Evolutionary conservation across 2,329 filamentous ascomycete genomes (phyloP).

Genomic region (Sordariomycetes sp.): DNA sequence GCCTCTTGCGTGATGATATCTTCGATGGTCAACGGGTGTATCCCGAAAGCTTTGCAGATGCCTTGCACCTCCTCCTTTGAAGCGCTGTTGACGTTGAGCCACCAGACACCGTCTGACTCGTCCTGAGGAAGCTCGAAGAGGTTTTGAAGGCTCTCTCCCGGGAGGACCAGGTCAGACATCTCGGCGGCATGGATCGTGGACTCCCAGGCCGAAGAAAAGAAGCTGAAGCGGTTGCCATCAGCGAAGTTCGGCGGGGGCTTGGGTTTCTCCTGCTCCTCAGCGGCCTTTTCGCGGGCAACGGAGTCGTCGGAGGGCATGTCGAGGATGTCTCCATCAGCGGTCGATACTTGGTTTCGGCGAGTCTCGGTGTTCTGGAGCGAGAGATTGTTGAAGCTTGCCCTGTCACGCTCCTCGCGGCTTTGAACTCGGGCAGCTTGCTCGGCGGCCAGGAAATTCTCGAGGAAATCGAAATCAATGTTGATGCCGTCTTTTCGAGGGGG

Average conservation of each 20-base stretch:
- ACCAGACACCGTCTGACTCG: slow-evolving; percentile 81
- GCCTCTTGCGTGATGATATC: slow-evolving; percentile 94
- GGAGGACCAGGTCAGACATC: slow-evolving; percentile 78
- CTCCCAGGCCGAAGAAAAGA: slow-evolving; percentile 93
- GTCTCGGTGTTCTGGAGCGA: slow-evolving; percentile 15
- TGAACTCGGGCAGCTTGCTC: slow-evolving; percentile 40
- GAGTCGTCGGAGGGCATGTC: slow-evolving; percentile 40
- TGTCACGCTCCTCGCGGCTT: slow-evolving; percentile 37
- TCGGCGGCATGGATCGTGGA: slow-evolving; percentile 88
- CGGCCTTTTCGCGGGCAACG: slow-evolving; percentile 35
- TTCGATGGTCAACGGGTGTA: slow-evolving; percentile 91
- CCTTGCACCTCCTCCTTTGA: slow-evolving; percentile 80
- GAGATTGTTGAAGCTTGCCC: slow-evolving; percentile 21
- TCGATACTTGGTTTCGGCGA: slow-evolving; percentile 29
- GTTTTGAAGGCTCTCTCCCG: slow-evolving; percentile 81
- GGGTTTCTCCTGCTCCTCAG: slow-evolving; percentile 21
- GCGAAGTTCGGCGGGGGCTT: slow-evolving; percentile 28
- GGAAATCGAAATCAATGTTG: slow-evolving; percentile 83
- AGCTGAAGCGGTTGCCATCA: slow-evolving; percentile 79
- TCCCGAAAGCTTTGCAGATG: slow-evolving; percentile 88
- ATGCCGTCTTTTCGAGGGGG: slow-evolving; percentile 61
- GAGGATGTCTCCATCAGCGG: slow-evolving; percentile 47
- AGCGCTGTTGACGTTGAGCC: slow-evolving; percentile 89
- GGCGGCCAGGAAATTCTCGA: slow-evolving; percentile 79
- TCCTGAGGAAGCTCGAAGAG: slow-evolving; percentile 64